Evolutionary conservation across 441 rosid genomes (phyloP), one percentile per base, ranked within the genome.

Genomic region (Dalechampia spathulata): DNA sequence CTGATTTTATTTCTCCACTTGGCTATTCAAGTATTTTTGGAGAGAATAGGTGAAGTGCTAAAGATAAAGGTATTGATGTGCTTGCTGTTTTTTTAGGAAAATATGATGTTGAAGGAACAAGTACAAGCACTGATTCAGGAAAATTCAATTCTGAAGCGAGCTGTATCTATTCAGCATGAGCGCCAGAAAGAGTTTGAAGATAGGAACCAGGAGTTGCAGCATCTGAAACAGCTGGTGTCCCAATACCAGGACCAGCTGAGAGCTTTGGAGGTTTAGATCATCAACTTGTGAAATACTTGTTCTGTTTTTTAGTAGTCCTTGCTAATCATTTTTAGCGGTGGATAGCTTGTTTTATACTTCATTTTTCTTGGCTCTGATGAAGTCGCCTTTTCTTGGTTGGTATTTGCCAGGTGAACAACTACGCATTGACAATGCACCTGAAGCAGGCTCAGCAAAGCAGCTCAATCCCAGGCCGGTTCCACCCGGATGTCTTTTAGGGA

Each of bases 171-270:
- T 54, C 98, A 91, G 72, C 95, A 91, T 65, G 91, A 86, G 76
- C 82, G 90, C 52, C 95, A 84, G 67, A 91, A 65, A 58, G 96
- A 82, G 64, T 63, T 58, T 27, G 93, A 83, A 51, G 78, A 79
- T 57, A 77, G 69, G 71, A 73, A 66, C 56, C 84, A 79, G 60
- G 96, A 91, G 62, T 55, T 88, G 75, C 82, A 86, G 75, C 86
- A 79, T 61, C 62, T 88, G 73, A 83, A 80, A 73, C 95, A 84
- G 62, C 52, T 88, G 64, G 77, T 83, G 25, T 60, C 86, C 58
- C 95, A 83, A 60, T 81, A 84, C 72, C 95, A 86, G 72, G 96
- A 92, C 32, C 98, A 88, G 64, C 9, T 88, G 78, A 84, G 86
- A 72, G 82, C 88, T 32, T 77, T 91, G 30, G 96, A 88, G 96